phyloP scores from a whole-genome alignment of 2,329 filamentous ascomycete species.

The Xenosphaeropsis pyriputrescens region DNA sequence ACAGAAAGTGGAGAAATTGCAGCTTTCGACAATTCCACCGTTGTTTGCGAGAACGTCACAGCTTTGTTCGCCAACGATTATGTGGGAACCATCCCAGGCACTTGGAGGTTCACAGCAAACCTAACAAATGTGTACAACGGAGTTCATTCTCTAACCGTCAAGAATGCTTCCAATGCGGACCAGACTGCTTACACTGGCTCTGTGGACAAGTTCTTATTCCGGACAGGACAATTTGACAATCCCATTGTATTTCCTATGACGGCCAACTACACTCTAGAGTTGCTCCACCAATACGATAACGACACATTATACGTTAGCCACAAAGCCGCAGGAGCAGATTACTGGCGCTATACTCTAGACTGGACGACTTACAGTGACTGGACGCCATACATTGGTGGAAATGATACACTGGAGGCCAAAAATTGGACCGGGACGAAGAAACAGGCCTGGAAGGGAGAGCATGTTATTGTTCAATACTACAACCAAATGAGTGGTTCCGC shows the following conservation, averaged over 20 bases:
- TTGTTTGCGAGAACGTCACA: constrained; percentile 13
- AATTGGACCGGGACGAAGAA: constrained; percentile 40
- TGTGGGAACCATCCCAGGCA: constrained; percentile 35
- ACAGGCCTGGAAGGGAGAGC: constrained; percentile 44
- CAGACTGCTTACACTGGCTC: constrained; percentile 16
- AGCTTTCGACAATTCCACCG: constrained; percentile 25
- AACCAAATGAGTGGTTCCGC: constrained; percentile 42
- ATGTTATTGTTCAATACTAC: constrained; percentile 49
- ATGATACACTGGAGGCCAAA: constrained; percentile 28
- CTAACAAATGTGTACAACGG: constrained; percentile 42
- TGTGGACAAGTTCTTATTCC: constrained; percentile 44
- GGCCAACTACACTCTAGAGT: constrained; percentile 40
- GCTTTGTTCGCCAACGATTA: constrained; percentile 21
- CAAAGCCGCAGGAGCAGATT: constrained; percentile 42
- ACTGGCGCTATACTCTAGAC: constrained; percentile 21
- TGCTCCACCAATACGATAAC: constrained; percentile 27
- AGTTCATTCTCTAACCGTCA: constrained; percentile 40
- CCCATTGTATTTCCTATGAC: constrained; percentile 38
- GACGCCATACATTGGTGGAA: constrained; percentile 34
- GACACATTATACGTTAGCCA: constrained; percentile 32
- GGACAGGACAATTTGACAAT: constrained; percentile 39
- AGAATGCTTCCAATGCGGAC: constrained; percentile 32
- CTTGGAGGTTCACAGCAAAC: constrained; percentile 35
- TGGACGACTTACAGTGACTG: constrained; percentile 35
- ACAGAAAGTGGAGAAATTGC: constrained; percentile 29